phyloP scores from a whole-genome alignment of 192 early-diverging fungal genomes.

The Coemansia sp. region DNA sequence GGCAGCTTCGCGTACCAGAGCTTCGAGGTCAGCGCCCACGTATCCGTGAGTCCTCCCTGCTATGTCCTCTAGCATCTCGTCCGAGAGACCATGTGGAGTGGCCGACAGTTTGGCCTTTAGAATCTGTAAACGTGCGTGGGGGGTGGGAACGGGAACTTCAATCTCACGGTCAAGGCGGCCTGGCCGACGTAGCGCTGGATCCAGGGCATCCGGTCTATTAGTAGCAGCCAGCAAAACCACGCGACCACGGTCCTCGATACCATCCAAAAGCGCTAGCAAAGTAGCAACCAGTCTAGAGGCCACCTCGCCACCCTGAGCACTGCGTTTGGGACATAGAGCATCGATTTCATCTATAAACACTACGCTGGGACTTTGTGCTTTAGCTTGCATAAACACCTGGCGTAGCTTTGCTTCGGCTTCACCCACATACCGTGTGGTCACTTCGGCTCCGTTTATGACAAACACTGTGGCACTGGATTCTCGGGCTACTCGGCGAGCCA shows the following conservation, averaged over 20 bases:
- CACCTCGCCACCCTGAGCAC: slow-evolving; percentile 73
- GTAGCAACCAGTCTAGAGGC: slow-evolving; percentile 91
- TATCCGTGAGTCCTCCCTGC: slow-evolving; percentile 81
- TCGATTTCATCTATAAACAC: slow-evolving; percentile 96
- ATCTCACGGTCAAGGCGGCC: slow-evolving; percentile 94
- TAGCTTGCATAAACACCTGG: slow-evolving; percentile 70
- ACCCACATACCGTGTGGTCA: slow-evolving; percentile 86
- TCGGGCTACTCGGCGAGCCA: slow-evolving; percentile 81
- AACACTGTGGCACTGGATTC: slow-evolving; percentile 71
- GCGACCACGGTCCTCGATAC: slow-evolving; percentile 30
- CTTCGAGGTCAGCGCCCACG: slow-evolving; percentile 96
- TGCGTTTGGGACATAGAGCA: slow-evolving; percentile 83
- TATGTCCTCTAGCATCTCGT: slow-evolving; percentile 55
- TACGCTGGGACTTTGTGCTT: slow-evolving; percentile 69
- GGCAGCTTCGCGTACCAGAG: slow-evolving; percentile 83
- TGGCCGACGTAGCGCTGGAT: slow-evolving; percentile 86
- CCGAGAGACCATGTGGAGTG: slow-evolving; percentile 66
- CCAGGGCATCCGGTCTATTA: slow-evolving; percentile 84
- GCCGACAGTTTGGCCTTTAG: slow-evolving; percentile 61
- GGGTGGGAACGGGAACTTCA: slow-evolving; percentile 90
- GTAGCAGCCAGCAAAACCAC: slow-evolving; percentile 88
- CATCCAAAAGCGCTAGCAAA: slow-evolving; percentile 93
- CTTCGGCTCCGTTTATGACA: slow-evolving; percentile 89
- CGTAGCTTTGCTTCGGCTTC: slow-evolving; percentile 87
- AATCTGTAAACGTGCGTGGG: slow-evolving; percentile 65